Percentiles rank a stretch among this genome's conserved stretches.
Conservation (phyloP, 1,284 basidiomycete species). For the Apiotrichum montevideense region DNA sequence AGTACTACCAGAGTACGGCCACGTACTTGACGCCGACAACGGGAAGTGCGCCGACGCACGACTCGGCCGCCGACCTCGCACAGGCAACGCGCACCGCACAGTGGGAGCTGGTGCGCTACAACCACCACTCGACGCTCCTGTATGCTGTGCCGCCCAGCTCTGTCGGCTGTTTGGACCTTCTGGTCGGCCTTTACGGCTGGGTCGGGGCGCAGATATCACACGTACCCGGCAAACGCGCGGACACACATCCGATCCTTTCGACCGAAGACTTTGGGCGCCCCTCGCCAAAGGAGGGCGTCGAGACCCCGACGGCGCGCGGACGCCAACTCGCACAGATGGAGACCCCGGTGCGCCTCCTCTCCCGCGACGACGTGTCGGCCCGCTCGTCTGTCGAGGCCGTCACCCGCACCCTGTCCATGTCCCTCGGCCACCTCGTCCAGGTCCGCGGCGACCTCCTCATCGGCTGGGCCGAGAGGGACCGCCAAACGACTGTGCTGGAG, state of each 20-base stretch:
- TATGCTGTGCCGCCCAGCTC: slow-evolving; percentile 44
- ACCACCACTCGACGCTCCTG: slow-evolving; percentile 42
- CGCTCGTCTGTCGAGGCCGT: slow-evolving; percentile 16
- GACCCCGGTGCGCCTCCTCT: slow-evolving; percentile 18
- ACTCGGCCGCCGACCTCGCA: slow-evolving; percentile 24
- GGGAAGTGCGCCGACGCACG: neutral
- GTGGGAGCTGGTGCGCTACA: slow-evolving; percentile 41
- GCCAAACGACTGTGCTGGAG: slow-evolving; percentile 32
- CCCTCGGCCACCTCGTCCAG: slow-evolving; percentile 28
- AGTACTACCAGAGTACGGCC: slow-evolving; percentile 40
- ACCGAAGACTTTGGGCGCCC: slow-evolving; percentile 10
- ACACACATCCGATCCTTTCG: slow-evolving; percentile 10
- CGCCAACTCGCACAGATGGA: slow-evolving; percentile 16
- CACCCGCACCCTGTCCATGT: slow-evolving; percentile 25
- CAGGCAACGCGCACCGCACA: slow-evolving; percentile 38
- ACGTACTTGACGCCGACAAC: slow-evolving; percentile 28
- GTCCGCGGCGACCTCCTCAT: slow-evolving; percentile 28
- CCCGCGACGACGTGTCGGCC: slow-evolving; percentile 14
- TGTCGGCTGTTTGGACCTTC: slow-evolving; percentile 39
- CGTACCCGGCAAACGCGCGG: slow-evolving; percentile 8
- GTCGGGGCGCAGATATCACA: slow-evolving; percentile 33
- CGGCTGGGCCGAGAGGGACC: slow-evolving; percentile 34
- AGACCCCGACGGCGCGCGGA: slow-evolving; percentile 18
- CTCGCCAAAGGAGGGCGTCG: neutral
- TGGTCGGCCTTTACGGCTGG: slow-evolving; percentile 43